Percentiles rank a stretch among this genome's conserved stretches.
Evolutionary conservation across 768 basidiomycete genomes (phyloP).

Genomic region (Collybia sordida): DNA sequence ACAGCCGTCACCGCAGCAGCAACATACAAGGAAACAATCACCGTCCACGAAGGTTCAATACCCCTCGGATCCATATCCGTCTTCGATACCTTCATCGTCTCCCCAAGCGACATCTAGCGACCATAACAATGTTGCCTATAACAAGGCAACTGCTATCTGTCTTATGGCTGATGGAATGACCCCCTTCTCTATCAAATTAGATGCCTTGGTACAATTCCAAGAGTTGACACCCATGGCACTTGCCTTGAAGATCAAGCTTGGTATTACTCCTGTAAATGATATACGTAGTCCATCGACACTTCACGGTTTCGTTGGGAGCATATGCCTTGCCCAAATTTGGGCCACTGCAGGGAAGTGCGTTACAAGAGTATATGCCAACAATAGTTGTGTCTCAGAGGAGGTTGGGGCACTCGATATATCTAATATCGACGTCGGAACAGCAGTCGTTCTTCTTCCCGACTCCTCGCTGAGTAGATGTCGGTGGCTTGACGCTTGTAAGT

Average conservation of each 20-base stretch:
- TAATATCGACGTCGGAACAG: slow-evolving; percentile 46
- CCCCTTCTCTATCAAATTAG: slow-evolving; percentile 59
- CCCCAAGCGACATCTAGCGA: slow-evolving; percentile 14
- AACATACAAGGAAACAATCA: neutral
- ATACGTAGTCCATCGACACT: slow-evolving; percentile 51
- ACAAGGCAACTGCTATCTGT: slow-evolving; percentile 41
- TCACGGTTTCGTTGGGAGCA: slow-evolving; percentile 61
- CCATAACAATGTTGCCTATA: slow-evolving; percentile 7
- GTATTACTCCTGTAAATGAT: slow-evolving; percentile 56
- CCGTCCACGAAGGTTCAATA: neutral
- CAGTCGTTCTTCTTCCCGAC: slow-evolving; percentile 63
- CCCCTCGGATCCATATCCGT: neutral
- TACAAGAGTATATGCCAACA: slow-evolving; percentile 57
- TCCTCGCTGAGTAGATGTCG: slow-evolving; percentile 64
- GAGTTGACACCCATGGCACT: slow-evolving; percentile 32
- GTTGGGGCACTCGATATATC: slow-evolving; percentile 48
- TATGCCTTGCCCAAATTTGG: slow-evolving; percentile 58
- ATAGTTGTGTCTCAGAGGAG: slow-evolving; percentile 53
- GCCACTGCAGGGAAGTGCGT: slow-evolving; percentile 56
- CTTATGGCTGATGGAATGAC: slow-evolving; percentile 71
- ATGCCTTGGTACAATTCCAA: slow-evolving; percentile 44
- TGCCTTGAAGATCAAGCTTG: slow-evolving; percentile 55
- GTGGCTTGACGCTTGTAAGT: slow-evolving; percentile 70
- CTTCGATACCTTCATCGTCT: slow-evolving; percentile 4
- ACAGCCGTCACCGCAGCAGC: neutral